A percentile compares a stretch with the other conserved stretches of the same genome.
These are phyloP conservation scores for Syzygium grande DNA, from an alignment of 345 rosid species.

Conservation along the genomic window DNA sequence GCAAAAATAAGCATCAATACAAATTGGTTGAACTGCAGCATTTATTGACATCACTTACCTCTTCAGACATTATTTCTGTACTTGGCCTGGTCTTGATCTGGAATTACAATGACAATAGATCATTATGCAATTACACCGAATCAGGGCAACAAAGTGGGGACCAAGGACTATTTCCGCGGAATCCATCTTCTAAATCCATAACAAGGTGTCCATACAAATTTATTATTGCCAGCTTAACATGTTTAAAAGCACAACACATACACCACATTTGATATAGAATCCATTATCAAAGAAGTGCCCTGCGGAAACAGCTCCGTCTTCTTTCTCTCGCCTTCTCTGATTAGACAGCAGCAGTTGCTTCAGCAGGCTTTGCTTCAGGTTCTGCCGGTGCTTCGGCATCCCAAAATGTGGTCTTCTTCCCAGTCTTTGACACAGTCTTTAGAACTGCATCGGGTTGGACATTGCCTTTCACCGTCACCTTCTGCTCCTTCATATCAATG, in stretches of 20 bases:
- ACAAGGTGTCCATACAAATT: neutral
- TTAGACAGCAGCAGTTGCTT: slow-evolving; percentile 4
- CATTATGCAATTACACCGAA: neutral
- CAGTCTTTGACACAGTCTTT: slow-evolving; percentile 72
- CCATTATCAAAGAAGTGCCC: neutral
- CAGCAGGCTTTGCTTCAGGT: slow-evolving; percentile 25
- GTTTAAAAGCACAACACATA: neutral
- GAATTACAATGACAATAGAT: neutral
- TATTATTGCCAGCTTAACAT: neutral
- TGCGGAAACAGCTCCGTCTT: neutral
- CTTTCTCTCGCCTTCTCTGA: neutral
- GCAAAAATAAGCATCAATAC: neutral
- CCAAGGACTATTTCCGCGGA: neutral
- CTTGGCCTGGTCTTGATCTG: neutral
- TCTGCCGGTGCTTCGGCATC: slow-evolving; percentile 26
- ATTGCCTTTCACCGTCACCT: slow-evolving; percentile 80
- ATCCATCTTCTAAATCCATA: neutral
- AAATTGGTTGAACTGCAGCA: neutral
- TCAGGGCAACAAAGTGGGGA: neutral
- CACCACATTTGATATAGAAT: neutral
- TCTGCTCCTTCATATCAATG: slow-evolving; percentile 68
- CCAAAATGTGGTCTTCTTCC: slow-evolving; percentile 83
- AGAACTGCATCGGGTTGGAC: slow-evolving; percentile 75
- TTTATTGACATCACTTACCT: neutral
- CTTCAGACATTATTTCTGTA: neutral